Conservation (phyloP, 2,329 filamentous ascomycete genomes). For the Sphaerulina vaccinii region DNA sequence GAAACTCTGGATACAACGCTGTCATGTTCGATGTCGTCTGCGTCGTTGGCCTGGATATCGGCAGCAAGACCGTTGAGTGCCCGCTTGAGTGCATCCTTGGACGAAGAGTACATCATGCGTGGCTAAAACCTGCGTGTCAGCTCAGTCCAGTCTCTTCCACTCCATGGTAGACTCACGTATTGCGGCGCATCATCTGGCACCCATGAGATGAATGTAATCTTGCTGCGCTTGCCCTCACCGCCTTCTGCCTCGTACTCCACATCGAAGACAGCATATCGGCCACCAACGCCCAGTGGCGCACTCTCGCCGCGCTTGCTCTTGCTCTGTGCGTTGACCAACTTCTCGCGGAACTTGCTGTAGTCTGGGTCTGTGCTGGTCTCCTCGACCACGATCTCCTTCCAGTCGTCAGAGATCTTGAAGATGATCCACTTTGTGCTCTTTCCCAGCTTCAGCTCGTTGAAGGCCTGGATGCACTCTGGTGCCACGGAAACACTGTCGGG, state of each 20-base stretch:
- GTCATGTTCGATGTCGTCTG: constrained; percentile 77
- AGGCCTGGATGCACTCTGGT: constrained; percentile 66
- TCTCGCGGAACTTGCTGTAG: constrained; percentile 72
- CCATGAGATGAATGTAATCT: constrained; percentile 77
- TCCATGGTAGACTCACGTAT: constrained; percentile 72
- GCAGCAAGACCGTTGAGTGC: constrained; percentile 70
- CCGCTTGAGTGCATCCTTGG: constrained; percentile 78
- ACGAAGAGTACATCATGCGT: constrained; percentile 89
- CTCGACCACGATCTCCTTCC: constrained; percentile 79
- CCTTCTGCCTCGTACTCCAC: constrained; percentile 72
- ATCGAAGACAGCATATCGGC: constrained; percentile 82
- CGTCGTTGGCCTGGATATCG: constrained; percentile 82
- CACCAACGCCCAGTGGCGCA: constrained; percentile 54
- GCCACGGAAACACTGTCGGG: constrained; percentile 66
- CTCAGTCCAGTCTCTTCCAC: too few relatives aligned
- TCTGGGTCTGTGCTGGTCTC: constrained; percentile 65
- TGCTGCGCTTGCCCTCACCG: constrained; percentile 72
- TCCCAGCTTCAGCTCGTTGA: constrained; percentile 79
- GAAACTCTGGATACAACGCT: constrained; percentile 58
- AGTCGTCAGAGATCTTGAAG: constrained; percentile 82
- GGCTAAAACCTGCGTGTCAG: constrained; percentile 51
- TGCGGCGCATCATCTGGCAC: constrained; percentile 77
- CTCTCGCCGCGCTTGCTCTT: constrained; percentile 63
- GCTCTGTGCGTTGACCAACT: constrained; percentile 70
- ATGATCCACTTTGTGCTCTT: constrained; percentile 80